These are phyloP conservation scores for Neurospora africana DNA, from an alignment of 495 filamentous ascomycete species.

Conservation along the genomic window DNA sequence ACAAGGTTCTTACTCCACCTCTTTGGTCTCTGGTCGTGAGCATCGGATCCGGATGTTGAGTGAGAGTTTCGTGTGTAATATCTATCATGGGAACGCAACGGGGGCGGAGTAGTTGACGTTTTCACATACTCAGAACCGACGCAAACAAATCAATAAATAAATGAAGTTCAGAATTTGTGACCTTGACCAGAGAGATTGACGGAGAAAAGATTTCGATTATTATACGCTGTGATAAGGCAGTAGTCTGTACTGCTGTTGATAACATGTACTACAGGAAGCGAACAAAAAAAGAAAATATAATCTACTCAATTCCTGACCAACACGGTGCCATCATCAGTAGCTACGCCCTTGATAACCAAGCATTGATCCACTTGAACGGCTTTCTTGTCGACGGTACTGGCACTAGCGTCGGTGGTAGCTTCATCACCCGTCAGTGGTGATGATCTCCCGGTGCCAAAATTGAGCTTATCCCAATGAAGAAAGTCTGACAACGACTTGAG, in stretches of 20 bases:
- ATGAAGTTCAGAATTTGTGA: too few relatives aligned
- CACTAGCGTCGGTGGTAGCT: not conserved
- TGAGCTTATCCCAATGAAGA: not conserved
- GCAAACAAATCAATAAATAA: too few relatives aligned
- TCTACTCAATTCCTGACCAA: not conserved
- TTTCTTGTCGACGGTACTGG: not conserved
- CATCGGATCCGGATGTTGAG: too few relatives aligned
- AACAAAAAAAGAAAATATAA: not conserved
- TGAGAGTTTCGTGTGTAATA: too few relatives aligned
- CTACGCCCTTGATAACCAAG: not conserved
- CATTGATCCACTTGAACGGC: not conserved
- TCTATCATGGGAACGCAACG: too few relatives aligned
- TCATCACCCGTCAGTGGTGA: not conserved
- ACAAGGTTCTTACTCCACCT: too few relatives aligned
- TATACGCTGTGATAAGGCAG: not conserved
- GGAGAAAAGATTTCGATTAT: rapidly evolving
- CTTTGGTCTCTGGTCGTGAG: too few relatives aligned
- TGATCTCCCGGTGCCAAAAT: not conserved
- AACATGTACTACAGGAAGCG: not conserved
- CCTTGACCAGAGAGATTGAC: too few relatives aligned
- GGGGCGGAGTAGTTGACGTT: too few relatives aligned
- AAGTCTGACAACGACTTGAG: not conserved
- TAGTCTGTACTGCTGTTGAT: not conserved
- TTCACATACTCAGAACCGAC: too few relatives aligned
- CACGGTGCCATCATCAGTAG: not conserved